Conservation (phyloP, 176 grass and related monocot genomes). For the Oryza australiensis region DNA sequence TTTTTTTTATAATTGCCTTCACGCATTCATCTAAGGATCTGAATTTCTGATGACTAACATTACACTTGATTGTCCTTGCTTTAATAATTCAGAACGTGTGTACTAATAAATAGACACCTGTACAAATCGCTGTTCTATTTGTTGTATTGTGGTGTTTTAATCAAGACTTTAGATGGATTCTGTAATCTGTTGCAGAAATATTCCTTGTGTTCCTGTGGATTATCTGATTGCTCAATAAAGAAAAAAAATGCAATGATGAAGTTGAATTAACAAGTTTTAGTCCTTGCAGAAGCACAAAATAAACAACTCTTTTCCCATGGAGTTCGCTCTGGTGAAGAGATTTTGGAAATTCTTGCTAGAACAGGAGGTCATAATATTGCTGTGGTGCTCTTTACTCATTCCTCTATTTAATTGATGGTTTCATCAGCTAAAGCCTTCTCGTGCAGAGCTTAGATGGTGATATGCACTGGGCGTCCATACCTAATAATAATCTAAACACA, state of each 20-base stretch:
- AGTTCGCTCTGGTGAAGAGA: constrained; percentile 86
- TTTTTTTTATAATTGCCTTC: neutral
- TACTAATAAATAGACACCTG: constrained; percentile 2
- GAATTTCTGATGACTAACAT: neutral
- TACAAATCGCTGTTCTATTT: neutral
- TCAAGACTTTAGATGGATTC: neutral
- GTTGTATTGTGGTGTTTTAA: neutral
- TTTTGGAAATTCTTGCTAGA: constrained; percentile 88
- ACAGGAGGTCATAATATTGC: constrained; percentile 58
- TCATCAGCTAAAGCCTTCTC: neutral
- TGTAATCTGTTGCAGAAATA: constrained; percentile 6
- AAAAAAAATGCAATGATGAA: neutral
- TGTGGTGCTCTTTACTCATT: constrained; percentile 12
- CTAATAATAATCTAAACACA: constrained; percentile 67
- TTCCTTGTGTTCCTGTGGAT: neutral
- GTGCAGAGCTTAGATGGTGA: constrained; percentile 86
- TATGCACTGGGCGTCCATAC: constrained; percentile 69
- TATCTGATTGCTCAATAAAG: neutral
- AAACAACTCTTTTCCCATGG: constrained; percentile 65
- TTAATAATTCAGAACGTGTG: neutral
- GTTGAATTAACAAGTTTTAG: constrained; percentile 37
- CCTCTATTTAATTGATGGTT: constrained; percentile 35
- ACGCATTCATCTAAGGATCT: constrained; percentile 11
- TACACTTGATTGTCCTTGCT: constrained; percentile 20
- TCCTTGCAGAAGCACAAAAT: constrained; percentile 70